These are phyloP conservation scores for Tetrahymena malaccensis DNA, from an alignment of 73 alveolate species.

Conservation along the genomic window DNA sequence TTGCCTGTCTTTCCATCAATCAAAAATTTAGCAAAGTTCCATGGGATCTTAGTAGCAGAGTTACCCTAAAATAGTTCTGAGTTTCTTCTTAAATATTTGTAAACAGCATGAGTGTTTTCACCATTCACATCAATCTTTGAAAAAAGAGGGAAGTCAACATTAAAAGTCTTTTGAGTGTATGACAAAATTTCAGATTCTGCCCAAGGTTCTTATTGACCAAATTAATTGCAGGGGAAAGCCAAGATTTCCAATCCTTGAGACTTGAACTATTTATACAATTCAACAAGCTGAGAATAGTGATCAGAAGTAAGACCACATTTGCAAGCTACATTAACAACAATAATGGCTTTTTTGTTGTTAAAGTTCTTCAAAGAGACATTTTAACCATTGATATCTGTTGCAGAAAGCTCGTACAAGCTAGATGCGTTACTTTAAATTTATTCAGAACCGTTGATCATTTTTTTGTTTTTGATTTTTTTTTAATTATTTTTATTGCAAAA, in stretches of 20 bases:
- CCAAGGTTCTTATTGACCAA: slow-evolving; percentile 72
- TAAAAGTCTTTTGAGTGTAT: slow-evolving; percentile 43
- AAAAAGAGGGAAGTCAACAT: slow-evolving; percentile 58
- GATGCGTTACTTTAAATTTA: no score
- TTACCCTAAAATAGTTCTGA: background rate
- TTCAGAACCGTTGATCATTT: no score
- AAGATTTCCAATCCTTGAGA: slow-evolving; percentile 5
- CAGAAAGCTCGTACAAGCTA: no score
- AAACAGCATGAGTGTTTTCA: slow-evolving; percentile 32
- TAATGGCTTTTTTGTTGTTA: background rate
- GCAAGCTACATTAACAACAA: slow-evolving; percentile 20
- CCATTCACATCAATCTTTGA: slow-evolving; percentile 78
- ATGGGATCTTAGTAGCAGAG: slow-evolving; percentile 22
- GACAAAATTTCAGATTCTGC: slow-evolving; percentile 50
- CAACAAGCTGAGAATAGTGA: background rate
- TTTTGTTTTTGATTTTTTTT: no score
- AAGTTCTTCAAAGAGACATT: background rate
- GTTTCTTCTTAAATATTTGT: slow-evolving; percentile 29
- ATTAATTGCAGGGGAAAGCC: slow-evolving; percentile 66
- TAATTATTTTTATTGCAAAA: no score
- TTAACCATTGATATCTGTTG: no score
- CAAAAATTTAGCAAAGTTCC: slow-evolving; percentile 61
- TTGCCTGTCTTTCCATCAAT: slow-evolving; percentile 44
- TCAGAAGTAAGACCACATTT: slow-evolving; percentile 1
- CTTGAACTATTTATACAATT: background rate